Percentiles rank a stretch among this genome's conserved stretches.
phyloP scores from a whole-genome alignment of 1,284 basidiomycete genomes.

The Irpex sp. region DNA sequence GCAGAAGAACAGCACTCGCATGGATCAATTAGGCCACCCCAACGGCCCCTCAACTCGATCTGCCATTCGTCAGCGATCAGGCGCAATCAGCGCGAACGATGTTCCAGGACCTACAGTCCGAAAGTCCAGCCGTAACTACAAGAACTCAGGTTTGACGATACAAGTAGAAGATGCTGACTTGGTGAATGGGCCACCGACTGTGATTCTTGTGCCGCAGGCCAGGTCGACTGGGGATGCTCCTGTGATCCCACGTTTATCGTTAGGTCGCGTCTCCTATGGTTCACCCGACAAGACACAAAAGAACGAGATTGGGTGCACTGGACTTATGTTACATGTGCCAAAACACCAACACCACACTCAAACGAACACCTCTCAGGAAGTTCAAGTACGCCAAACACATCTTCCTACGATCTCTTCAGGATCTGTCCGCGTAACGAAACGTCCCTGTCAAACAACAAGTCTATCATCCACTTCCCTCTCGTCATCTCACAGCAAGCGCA shows the following conservation, averaged over 20 bases:
- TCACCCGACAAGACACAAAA: not conserved
- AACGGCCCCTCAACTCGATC: not conserved
- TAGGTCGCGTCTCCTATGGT: not conserved
- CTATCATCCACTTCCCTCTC: not conserved
- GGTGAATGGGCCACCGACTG: conserved; percentile 14
- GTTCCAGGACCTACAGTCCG: not conserved
- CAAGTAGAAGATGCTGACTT: conserved; percentile 21
- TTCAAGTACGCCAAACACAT: not conserved
- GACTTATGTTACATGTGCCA: not conserved
- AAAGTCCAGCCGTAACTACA: not conserved
- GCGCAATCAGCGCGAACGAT: conserved; percentile 17
- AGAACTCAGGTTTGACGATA: conserved; percentile 13
- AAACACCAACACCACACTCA: not conserved
- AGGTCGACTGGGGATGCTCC: not conserved
- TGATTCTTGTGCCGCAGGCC: conserved; percentile 18
- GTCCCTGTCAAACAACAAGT: not conserved
- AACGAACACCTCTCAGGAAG: not conserved
- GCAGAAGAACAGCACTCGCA: not conserved
- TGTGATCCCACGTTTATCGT: not conserved
- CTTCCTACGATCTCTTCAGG: not conserved
- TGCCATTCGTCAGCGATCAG: conserved; percentile 22
- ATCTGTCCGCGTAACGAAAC: not conserved
- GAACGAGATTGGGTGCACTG: not conserved
- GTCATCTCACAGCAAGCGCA: not conserved
- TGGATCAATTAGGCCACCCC: not conserved